phyloP scores from a whole-genome alignment of 768 basidiomycete species.

The Lactarius indigo region DNA sequence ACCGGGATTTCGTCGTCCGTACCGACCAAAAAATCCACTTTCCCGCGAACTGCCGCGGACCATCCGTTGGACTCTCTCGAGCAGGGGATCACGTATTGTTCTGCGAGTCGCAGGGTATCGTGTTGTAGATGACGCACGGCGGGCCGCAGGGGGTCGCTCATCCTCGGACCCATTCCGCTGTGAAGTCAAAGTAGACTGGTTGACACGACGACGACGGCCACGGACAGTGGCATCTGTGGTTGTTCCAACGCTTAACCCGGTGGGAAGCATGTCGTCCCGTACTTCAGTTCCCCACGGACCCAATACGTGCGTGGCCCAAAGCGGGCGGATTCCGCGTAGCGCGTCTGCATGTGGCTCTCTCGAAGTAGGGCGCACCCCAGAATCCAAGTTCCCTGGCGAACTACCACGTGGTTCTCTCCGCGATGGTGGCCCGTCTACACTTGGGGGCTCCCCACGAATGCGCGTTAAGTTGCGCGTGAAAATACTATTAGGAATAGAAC shows the following conservation, averaged over 20 bases:
- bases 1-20: slow-evolving; percentile 30
- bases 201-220: slow-evolving; percentile 21
- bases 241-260: neutral
- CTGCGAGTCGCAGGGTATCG: slow-evolving; percentile 18
- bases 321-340: slow-evolving; percentile 15
- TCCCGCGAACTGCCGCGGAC: slow-evolving; percentile 19
- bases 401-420: slow-evolving; percentile 9
- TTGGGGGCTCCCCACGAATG: slow-evolving; percentile 13
- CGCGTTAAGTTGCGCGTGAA: slow-evolving; percentile 10
- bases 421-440: slow-evolving; percentile 5
- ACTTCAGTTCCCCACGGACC: slow-evolving; percentile 14
- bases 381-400: slow-evolving; percentile 9
- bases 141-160: slow-evolving; percentile 10
- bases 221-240: neutral
- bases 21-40: slow-evolving; percentile 10
- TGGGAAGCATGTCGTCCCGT: slow-evolving; percentile 1
- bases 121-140: slow-evolving; percentile 16
- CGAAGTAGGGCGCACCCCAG: slow-evolving; percentile 1
- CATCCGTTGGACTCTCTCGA: slow-evolving; percentile 19
- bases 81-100: slow-evolving; percentile 13
- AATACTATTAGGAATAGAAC: neutral
- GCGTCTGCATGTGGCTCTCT: slow-evolving; percentile 21
- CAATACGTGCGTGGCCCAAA: slow-evolving; percentile 13
- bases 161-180: slow-evolving; percentile 21
- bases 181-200: slow-evolving; percentile 13